Percentiles rank a stretch among this genome's conserved stretches.
Conservation (phyloP, 106 monocot genomes). For the Dactylorhiza incarnata region DNA sequence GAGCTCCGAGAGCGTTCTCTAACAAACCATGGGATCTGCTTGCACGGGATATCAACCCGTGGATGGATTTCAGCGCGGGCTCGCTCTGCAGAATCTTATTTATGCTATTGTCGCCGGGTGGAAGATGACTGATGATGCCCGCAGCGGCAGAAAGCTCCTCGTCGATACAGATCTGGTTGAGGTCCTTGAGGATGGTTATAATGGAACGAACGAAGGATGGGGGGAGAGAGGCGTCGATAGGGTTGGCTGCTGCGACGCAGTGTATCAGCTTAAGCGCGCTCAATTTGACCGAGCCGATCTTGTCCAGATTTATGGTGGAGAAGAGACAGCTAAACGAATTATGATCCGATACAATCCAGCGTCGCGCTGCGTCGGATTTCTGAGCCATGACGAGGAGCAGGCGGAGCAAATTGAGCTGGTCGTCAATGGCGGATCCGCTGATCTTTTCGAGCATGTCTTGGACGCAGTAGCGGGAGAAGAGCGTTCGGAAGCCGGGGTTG, state of each 20-base stretch:
- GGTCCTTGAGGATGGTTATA: background rate
- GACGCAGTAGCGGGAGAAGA: slow-evolving; percentile 13
- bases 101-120: background rate
- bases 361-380: slow-evolving; percentile 5
- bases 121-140: slow-evolving; percentile 6
- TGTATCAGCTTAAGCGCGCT: slow-evolving; percentile 7
- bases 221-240: slow-evolving; percentile 5
- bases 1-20: slow-evolving; percentile 9
- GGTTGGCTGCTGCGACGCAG: slow-evolving; percentile 3
- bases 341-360: background rate
- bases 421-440: background rate
- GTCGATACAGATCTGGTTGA: background rate
- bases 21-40: background rate
- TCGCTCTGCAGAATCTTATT: slow-evolving; percentile 7
- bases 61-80: slow-evolving; percentile 4
- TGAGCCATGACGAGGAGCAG: slow-evolving; percentile 1
- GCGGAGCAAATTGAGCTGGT: slow-evolving; percentile 6
- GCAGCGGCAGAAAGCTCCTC: slow-evolving; percentile 14
- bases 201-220: background rate
- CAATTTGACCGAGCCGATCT: background rate
- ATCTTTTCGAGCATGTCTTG: background rate
- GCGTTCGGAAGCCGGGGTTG: background rate
- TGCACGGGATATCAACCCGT: background rate
- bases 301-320: background rate
- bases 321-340: background rate